Evolutionary conservation across 2,329 filamentous ascomycete species (phyloP).

Genomic region (Fusarium sp.): DNA sequence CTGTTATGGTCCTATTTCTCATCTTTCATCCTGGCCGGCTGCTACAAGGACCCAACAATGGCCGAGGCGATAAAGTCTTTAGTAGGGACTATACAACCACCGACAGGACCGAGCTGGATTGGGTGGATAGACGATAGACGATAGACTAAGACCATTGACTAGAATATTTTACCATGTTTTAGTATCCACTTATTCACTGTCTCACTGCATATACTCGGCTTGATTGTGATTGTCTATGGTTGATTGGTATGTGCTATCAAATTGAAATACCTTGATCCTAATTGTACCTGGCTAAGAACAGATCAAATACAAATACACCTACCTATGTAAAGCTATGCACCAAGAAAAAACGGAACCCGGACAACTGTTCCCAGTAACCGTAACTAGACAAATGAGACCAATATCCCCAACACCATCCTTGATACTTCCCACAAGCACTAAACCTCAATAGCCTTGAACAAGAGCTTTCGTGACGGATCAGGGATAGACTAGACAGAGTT

Average conservation of each 20-base stretch:
- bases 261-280: too few species aligned
- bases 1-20: not conserved
- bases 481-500: constrained; percentile 7
- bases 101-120: not conserved
- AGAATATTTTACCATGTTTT: not conserved
- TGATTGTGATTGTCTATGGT: too few species aligned
- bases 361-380: too few species aligned
- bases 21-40: not conserved
- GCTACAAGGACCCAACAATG: not conserved
- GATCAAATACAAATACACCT: too few species aligned
- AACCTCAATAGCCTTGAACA: constrained; percentile 4
- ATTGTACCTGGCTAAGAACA: too few species aligned
- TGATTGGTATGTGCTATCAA: too few species aligned
- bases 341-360: too few species aligned
- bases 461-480: not conserved
- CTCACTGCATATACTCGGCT: too few species aligned
- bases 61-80: not conserved
- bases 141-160: not conserved
- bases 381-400: too few species aligned
- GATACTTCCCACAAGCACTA: not conserved
- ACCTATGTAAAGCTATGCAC: too few species aligned
- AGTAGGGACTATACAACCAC: not conserved
- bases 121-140: not conserved
- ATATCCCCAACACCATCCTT: too few species aligned
- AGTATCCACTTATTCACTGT: too few species aligned